Evolutionary conservation across 2,329 filamentous ascomycete genomes (phyloP).

Genomic region (Pestalotiopsis sp.): DNA sequence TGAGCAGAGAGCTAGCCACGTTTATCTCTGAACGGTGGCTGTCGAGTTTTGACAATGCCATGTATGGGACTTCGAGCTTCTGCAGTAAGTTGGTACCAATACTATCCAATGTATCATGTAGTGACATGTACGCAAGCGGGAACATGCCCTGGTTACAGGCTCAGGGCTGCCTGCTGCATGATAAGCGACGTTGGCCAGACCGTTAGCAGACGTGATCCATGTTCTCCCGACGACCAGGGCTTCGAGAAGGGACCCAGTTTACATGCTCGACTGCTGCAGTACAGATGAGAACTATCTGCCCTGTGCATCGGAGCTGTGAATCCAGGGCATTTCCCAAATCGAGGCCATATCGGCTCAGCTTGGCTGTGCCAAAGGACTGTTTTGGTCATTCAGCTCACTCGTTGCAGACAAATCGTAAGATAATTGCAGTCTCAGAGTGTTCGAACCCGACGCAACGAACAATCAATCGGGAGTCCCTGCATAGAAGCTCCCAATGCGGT

Average conservation of each 20-base stretch:
- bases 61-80: neutral
- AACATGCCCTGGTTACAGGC: neutral
- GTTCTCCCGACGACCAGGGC: neutral
- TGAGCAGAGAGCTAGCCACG: neutral
- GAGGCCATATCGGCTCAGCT: neutral
- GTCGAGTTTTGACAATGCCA: neutral
- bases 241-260: neutral
- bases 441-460: neutral
- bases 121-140: neutral
- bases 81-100: neutral
- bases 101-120: neutral
- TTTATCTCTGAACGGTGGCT: neutral
- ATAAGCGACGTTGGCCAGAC: conserved; percentile 5
- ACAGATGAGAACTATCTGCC: neutral
- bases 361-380: neutral
- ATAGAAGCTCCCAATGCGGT: neutral
- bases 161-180: neutral
- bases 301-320: neutral
- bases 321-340: neutral
- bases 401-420: neutral
- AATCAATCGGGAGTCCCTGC: neutral
- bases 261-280: neutral
- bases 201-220: neutral
- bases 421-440: neutral
- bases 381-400: neutral